A percentile compares a stretch with the other conserved stretches of the same genome.
Evolutionary conservation across 805 yeast species (phyloP).

Genomic region (Zygotorulaspora chibaensis): DNA sequence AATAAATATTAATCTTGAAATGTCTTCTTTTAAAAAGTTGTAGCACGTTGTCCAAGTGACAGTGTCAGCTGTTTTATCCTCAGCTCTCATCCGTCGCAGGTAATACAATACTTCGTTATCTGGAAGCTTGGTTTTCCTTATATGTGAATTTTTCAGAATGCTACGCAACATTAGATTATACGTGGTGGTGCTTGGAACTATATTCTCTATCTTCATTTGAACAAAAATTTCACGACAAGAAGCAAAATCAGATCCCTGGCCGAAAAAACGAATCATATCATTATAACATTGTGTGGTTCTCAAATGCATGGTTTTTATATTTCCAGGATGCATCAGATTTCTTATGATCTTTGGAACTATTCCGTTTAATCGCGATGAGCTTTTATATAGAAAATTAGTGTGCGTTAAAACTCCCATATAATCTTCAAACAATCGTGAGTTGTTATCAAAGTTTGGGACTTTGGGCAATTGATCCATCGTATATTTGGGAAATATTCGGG

Average conservation of each 20-base stretch:
- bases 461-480: conserved; percentile 36
- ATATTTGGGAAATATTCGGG: conserved; percentile 16
- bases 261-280: conserved; percentile 39
- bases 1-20: conserved; percentile 32
- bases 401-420: conserved; percentile 39
- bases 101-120: conserved; percentile 29
- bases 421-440: conserved; percentile 28
- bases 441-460: conserved; percentile 32
- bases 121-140: conserved; percentile 28
- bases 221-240: conserved; percentile 39
- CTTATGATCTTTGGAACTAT: conserved; percentile 37
- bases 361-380: conserved; percentile 38
- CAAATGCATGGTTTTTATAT: conserved; percentile 31
- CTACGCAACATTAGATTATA: conserved; percentile 38
- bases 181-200: conserved; percentile 37
- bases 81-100: conserved; percentile 32
- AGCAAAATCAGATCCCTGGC: conserved; percentile 38
- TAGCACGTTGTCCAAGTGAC: conserved; percentile 39
- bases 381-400: conserved; percentile 34
- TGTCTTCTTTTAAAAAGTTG: conserved; percentile 33
- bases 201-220: conserved; percentile 38
- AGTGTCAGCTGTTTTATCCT: conserved; percentile 32
- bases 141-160: conserved; percentile 27
- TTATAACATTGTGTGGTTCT: conserved; percentile 36
- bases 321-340: conserved; percentile 40